phyloP scores from a whole-genome alignment of 352 stramenopile genomes.

The Phytophthora crassamura region DNA sequence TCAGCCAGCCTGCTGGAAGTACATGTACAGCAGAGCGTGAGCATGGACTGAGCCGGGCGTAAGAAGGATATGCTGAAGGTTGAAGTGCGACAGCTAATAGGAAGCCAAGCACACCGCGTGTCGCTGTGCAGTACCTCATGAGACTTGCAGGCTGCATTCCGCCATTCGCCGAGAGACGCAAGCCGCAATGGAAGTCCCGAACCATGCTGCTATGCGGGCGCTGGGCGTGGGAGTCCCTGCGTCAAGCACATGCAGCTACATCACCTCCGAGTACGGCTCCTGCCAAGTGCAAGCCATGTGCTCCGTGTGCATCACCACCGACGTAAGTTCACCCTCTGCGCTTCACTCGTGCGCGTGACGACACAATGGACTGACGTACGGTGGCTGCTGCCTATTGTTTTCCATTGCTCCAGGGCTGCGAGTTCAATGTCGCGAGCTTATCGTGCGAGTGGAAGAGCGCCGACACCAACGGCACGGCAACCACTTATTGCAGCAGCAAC shows the following conservation, averaged over 20 bases:
- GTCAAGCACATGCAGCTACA: conserved; percentile 33
- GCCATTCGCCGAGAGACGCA: too few species aligned
- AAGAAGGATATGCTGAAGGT: too few species aligned
- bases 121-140: too few species aligned
- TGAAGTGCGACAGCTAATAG: too few species aligned
- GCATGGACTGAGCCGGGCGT: too few species aligned
- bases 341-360: background rate
- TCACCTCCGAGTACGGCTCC: conserved; percentile 35
- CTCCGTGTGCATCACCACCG: conserved; percentile 39
- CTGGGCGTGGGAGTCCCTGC: conserved; percentile 6
- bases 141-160: too few species aligned
- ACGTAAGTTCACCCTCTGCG: conserved; percentile 18
- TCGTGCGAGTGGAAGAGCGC: conserved; percentile 29
- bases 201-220: background rate
- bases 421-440: conserved; percentile 38
- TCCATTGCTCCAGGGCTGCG: conserved; percentile 34
- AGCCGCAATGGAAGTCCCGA: too few species aligned
- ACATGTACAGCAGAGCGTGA: too few species aligned
- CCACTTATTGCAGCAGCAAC: conserved; percentile 38
- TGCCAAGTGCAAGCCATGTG: conserved; percentile 54
- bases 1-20: too few species aligned
- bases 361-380: background rate
- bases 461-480: conserved; percentile 8
- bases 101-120: too few species aligned
- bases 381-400: background rate